Evolutionary conservation across 2,329 filamentous ascomycete species (phyloP).

Genomic region (Exutisphaerella laricina): DNA sequence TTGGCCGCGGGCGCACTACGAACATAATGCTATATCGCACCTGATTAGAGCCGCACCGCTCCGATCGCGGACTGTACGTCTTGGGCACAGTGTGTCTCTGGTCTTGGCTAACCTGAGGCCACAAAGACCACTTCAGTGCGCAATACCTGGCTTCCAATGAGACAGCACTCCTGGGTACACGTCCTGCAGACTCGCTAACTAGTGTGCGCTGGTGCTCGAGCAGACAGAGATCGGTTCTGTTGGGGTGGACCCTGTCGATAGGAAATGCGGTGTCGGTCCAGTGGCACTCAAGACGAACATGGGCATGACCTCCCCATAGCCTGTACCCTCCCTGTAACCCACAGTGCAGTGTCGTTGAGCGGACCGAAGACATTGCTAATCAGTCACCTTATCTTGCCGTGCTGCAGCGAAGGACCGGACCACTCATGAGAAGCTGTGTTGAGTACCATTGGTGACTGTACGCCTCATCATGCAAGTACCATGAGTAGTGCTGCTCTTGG

Average conservation of each 20-base stretch:
- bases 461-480: conserved; percentile 16
- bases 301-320: conserved; percentile 8
- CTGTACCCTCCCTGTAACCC: neutral
- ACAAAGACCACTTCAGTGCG: neutral
- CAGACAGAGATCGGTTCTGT: conserved; percentile 3
- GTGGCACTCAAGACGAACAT: conserved; percentile 4
- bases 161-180: neutral
- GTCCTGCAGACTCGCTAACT: conserved; percentile 10
- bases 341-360: conserved; percentile 6
- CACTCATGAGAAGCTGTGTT: conserved; percentile 12
- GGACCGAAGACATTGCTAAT: conserved; percentile 30
- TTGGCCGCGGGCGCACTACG: neutral
- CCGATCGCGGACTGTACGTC: conserved; percentile 1
- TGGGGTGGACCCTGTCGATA: conserved; percentile 11
- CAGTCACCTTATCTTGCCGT: conserved; percentile 46
- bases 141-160: neutral
- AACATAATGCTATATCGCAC: neutral
- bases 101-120: conserved; percentile 5
- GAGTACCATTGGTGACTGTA: conserved; percentile 20
- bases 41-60: neutral
- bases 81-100: neutral
- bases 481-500: conserved; percentile 26
- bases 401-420: conserved; percentile 35
- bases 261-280: conserved; percentile 4
- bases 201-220: conserved; percentile 13